Evolutionary conservation across 176 grass and related monocot genomes (phyloP), one percentile per base, ranked within the genome.

Genomic region (Musa schizocarpa): DNA sequence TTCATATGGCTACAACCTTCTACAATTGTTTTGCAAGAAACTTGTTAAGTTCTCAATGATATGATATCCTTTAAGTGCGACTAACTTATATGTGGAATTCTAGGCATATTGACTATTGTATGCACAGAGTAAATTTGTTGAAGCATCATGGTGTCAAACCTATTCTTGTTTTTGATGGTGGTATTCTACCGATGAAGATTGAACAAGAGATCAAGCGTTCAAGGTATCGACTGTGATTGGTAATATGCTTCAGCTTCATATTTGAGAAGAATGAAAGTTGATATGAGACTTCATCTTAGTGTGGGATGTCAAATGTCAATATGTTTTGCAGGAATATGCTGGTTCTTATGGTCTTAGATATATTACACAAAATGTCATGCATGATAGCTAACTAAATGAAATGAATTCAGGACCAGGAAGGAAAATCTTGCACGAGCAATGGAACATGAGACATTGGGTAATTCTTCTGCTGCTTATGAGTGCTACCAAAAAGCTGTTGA

Each of bases 401-500:
- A 13, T 65, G 50, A 9, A 52, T 84, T 62, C 49, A 92, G 93
- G 72, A 79, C 83, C 69, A 87, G 90, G 66, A 97, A 90, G 54
- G 90, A 97, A 83, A 97, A 93, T 83, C 83, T 97, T 75, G 90
- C 90, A 75, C 89, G 87, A 76, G 93, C 93, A 66, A 85, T 73
- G 81, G 87, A 87, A 85, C 90, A 97, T 87, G 93, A 97, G 80
- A 79, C 88, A 80, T 76, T 88, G 70, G 93, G 93, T 22, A 97
- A 97, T 85, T 87, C 90, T 21, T 78, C 83, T 81, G 90, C 88
- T 79, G 90, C 93, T 77, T 97, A 83, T 80, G 75, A 89, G 81
- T 93, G 89, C 57, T 97, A 97, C 74, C 93, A 97, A 76, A 97
- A 97, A 77, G 93, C 93, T 88, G 93, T 97, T 19, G 93, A 97